A percentile compares a stretch with the other conserved stretches of the same genome.
Evolutionary conservation across 495 filamentous ascomycete species (phyloP).

Genomic region (Podospora sp.): DNA sequence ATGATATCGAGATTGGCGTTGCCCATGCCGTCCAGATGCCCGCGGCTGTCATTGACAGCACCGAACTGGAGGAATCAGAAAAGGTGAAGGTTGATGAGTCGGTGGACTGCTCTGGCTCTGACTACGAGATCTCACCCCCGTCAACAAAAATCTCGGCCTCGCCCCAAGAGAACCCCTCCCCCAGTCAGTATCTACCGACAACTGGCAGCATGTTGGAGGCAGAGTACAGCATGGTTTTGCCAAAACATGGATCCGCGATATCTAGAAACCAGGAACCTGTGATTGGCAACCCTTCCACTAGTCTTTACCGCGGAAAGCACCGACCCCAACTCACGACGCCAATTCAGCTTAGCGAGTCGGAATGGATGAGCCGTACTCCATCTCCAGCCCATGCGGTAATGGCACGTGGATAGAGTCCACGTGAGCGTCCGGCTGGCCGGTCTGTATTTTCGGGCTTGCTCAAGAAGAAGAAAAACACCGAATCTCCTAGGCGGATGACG

Average conservation of each 20-base stretch:
- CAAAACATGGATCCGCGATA: neutral
- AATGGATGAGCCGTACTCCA: constrained; percentile 46
- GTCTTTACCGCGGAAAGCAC: neutral
- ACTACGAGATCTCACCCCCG: constrained; percentile 37
- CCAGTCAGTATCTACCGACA: constrained; percentile 36
- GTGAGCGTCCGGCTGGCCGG: neutral
- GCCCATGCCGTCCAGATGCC: constrained; percentile 32
- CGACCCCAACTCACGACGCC: constrained; percentile 16
- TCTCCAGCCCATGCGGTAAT: constrained; percentile 28
- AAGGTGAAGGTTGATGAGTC: neutral
- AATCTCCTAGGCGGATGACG: constrained; percentile 19
- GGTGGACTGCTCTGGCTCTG: constrained; percentile 36
- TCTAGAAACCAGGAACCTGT: neutral
- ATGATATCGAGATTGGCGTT: constrained; percentile 38
- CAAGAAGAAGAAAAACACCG: constrained; percentile 22
- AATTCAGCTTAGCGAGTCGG: constrained; percentile 38
- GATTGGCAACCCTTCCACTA: neutral
- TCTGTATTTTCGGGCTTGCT: constrained; percentile 23
- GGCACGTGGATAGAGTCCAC: constrained; percentile 6
- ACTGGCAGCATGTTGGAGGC: constrained; percentile 40
- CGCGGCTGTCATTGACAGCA: neutral
- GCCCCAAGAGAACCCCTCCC: constrained; percentile 26
- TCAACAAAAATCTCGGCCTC: constrained; percentile 33
- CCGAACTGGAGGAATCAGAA: neutral
- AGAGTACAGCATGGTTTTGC: neutral